phyloP scores from a whole-genome alignment of 1,139 yeast species.

The Wickerhamomyces sp. region DNA sequence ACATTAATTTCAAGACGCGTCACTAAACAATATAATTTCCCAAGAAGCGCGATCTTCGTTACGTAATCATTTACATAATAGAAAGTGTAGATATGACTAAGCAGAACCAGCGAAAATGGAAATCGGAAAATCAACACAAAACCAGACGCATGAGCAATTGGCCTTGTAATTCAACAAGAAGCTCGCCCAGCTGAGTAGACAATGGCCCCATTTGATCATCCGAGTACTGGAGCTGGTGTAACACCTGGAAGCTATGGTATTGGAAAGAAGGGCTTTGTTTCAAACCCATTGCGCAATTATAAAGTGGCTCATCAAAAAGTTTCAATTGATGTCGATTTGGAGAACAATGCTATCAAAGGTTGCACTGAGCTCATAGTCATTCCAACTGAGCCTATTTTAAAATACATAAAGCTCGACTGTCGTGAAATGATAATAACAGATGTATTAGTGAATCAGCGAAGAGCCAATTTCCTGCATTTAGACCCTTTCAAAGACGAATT shows the following conservation, averaged over 20 bases:
- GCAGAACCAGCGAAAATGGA: not conserved
- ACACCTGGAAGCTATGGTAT: conserved; percentile 13
- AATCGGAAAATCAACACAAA: not conserved
- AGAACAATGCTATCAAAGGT: conserved; percentile 53
- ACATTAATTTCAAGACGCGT: not conserved
- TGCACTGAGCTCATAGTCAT: conserved; percentile 76
- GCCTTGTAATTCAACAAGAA: not conserved
- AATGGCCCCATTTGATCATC: conserved; percentile 18
- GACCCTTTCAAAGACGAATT: conserved; percentile 36
- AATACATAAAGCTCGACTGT: conserved; percentile 68
- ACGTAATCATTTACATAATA: not conserved
- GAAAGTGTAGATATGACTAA: not conserved
- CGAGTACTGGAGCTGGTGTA: conserved; percentile 11
- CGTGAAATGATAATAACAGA: conserved; percentile 66
- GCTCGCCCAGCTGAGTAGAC: not conserved
- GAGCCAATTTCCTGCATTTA: conserved; percentile 44
- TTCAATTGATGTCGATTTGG: conserved; percentile 60
- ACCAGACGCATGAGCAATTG: not conserved
- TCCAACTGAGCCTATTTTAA: conserved; percentile 60
- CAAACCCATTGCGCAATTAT: conserved; percentile 25
- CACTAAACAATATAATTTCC: too few relatives aligned
- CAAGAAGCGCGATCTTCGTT: not conserved
- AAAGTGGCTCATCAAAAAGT: conserved; percentile 69
- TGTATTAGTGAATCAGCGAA: conserved; percentile 57
- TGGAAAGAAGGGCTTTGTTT: not conserved